A percentile compares a stretch with the other conserved stretches of the same genome.
Evolutionary conservation across 2,329 filamentous ascomycete species (phyloP).

Genomic region (Beauveria bassiana): DNA sequence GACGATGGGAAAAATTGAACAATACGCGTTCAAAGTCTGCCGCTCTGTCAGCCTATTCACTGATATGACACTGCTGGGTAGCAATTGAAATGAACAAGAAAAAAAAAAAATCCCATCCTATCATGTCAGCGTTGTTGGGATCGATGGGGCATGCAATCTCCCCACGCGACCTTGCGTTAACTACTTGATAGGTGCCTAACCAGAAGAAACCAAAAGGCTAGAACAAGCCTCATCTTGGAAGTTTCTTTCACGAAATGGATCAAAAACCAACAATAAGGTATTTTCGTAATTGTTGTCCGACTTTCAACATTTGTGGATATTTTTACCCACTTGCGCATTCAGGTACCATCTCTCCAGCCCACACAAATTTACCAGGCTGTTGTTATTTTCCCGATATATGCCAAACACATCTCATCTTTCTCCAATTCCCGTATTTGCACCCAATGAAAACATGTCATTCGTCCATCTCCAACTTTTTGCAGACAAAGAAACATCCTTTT

Average conservation of each 20-base stretch:
- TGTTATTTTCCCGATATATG: background rate
- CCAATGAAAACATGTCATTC: no score
- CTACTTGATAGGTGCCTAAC: background rate
- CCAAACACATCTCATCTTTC: background rate
- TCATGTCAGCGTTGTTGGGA: background rate
- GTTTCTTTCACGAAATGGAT: no score
- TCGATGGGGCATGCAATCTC: constrained; percentile 8
- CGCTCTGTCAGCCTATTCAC: background rate
- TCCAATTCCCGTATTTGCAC: no score
- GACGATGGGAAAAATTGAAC: background rate
- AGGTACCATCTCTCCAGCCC: background rate
- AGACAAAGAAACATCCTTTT: no score
- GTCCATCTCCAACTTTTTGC: no score
- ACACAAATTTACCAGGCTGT: background rate
- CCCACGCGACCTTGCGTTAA: background rate
- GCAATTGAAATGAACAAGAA: background rate
- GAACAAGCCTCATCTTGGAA: no score
- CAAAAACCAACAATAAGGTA: no score
- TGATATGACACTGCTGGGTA: no score
- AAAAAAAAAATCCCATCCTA: background rate
- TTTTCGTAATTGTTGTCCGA: no score
- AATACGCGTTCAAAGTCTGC: background rate
- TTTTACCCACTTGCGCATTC: background rate
- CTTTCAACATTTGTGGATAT: background rate
- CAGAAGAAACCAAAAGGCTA: no score